Conservation (phyloP, 352 stramenopile genomes). For the Blastocystis hominis region DNA sequence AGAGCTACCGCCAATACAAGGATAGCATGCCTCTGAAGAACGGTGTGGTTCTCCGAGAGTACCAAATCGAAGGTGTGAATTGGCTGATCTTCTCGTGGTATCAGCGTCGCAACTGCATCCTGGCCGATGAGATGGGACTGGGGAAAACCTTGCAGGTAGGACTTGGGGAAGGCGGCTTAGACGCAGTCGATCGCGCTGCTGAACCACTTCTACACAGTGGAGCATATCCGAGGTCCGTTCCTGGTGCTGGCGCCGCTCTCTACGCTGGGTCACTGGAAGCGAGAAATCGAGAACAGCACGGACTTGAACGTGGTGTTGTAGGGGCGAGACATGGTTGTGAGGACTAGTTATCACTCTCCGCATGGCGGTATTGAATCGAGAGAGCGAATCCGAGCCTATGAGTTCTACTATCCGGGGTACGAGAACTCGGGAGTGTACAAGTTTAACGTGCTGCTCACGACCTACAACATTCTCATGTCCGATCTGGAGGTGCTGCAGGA, state of each 20-base stretch:
- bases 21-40: constrained; percentile 75
- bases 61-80: constrained; percentile 94
- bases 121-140: constrained; percentile 70
- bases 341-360: constrained; percentile 30
- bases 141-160: constrained; percentile 64
- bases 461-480: constrained; percentile 86
- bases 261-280: constrained; percentile 95
- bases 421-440: constrained; percentile 71
- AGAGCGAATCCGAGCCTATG: constrained; percentile 82
- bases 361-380: constrained; percentile 66
- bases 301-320: constrained; percentile 96
- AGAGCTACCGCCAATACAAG: constrained; percentile 68
- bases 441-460: constrained; percentile 92
- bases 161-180: background rate
- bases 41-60: constrained; percentile 79
- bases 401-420: constrained; percentile 81
- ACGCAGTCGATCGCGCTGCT: constrained; percentile 70
- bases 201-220: constrained; percentile 64
- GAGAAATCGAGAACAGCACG: constrained; percentile 94
- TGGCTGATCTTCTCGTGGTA: constrained; percentile 96
- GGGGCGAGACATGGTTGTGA: background rate
- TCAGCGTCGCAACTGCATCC: constrained; percentile 73
- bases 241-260: constrained; percentile 92
- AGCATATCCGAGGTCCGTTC: constrained; percentile 86
- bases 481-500: constrained; percentile 77